phyloP scores from a whole-genome alignment of 495 filamentous ascomycete genomes.

The Penicillium turbatum region DNA sequence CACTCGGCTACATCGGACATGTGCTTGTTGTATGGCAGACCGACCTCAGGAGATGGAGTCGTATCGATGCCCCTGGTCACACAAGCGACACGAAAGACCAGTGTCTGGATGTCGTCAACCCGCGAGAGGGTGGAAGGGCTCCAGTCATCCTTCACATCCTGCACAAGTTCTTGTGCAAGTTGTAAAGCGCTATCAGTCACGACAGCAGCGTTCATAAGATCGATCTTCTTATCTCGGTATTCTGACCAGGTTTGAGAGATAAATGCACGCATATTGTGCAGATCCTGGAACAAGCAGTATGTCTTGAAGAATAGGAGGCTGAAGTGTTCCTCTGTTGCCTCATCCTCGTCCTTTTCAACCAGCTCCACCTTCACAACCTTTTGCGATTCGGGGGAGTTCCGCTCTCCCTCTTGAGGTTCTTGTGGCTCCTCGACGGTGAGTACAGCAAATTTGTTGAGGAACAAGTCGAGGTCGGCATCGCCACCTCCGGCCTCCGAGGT shows the following conservation, averaged over 20 bases:
- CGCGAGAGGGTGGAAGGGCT: constrained; percentile 6
- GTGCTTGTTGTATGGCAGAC: constrained; percentile 31
- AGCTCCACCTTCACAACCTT: constrained; percentile 23
- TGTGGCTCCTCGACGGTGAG: constrained; percentile 33
- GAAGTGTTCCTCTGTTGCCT: constrained; percentile 16
- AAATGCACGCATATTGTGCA: constrained; percentile 25
- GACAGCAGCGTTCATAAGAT: constrained; percentile 30
- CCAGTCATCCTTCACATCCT: constrained; percentile 21
- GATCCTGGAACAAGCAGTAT: constrained; percentile 26
- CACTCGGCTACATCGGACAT: constrained; percentile 28
- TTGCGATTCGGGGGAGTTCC: constrained; percentile 11
- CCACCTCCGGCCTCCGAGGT: constrained; percentile 9
- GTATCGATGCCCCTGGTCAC: constrained; percentile 11
- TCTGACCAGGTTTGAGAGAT: constrained; percentile 29
- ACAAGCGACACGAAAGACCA: constrained; percentile 17
- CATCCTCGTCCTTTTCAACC: constrained; percentile 25
- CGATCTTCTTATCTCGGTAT: constrained; percentile 28
- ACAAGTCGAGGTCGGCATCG: constrained; percentile 14
- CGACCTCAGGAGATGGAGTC: constrained; percentile 24
- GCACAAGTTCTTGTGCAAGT: constrained; percentile 22
- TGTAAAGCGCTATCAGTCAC: constrained; percentile 32
- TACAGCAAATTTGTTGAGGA: constrained; percentile 28
- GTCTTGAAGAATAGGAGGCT: constrained; percentile 26
- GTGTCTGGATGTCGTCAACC: constrained; percentile 15
- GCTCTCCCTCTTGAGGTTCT: constrained; percentile 15